Evolutionary conservation across 163 green algal genomes (phyloP), one percentile per base, ranked within the genome.

Genomic region (Chlorella variabilis): DNA sequence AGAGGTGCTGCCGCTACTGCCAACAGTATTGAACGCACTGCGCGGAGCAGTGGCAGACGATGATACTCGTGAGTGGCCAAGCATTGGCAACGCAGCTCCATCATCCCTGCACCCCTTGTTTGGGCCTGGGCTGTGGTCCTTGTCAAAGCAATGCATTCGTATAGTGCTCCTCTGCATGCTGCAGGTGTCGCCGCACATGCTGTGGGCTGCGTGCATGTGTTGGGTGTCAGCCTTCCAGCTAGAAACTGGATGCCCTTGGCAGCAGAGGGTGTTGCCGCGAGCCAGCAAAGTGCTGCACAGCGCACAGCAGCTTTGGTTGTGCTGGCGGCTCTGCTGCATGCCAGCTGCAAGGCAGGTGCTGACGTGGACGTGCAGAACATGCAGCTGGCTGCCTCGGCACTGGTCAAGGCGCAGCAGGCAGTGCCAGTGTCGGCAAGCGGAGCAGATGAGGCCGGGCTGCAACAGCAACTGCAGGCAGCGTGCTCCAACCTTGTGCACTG

Each of bases 301-400:
- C 83, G 83, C 17, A 88, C 89, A 20, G 89, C 87, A 45, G 83
- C 85, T 3, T 85, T 96, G 29, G 89, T 94, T 34, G 86, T 96
- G 18, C 74, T 93, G 36, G 87, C 91, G 0, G 88, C 82, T 8
- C 69, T 94, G 68, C 45, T 95, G 36, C 78, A 92, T 56, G 88
- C 91, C 25, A 88, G 90, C 4, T 86, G 71, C 17, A 61, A 75
- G 39, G 84, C 83, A 25, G 15, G n/a, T 11, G 33, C 49, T n/a
- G 67, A 58, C 17, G 78, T 45, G 13, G 56, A 81, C 11, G 70
- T 49, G 21, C 51, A 36, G 2, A 67, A 29, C 33, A 31, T 82
- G 48, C 45, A 82, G 63, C 76, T 82, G 62, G 23, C 21, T 18
- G 63, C 48, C 18, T 21, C 63, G 1, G 41, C 63, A 62, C 48